phyloP scores from a whole-genome alignment of 2,329 filamentous ascomycete species.

The Scopulariopsis brevicaulis region DNA sequence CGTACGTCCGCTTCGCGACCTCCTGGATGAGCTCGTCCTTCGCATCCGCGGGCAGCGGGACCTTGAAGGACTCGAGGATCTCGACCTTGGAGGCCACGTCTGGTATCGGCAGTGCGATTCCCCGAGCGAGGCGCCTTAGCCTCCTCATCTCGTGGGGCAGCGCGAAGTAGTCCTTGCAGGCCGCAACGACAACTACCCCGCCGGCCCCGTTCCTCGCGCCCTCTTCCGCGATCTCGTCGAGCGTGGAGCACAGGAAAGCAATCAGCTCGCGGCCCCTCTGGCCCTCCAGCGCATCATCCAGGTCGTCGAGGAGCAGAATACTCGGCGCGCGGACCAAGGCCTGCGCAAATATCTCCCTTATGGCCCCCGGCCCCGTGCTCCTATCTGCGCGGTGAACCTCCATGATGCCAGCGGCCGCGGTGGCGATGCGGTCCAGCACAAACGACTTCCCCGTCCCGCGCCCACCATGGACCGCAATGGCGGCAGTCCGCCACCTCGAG shows the following conservation, averaged over 20 bases:
- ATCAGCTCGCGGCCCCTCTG: conserved; percentile 36
- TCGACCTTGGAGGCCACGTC: conserved; percentile 58
- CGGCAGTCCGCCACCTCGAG: conserved; percentile 26
- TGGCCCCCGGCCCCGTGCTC: conserved; percentile 41
- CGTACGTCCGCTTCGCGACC: conserved; percentile 69
- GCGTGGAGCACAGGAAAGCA: conserved; percentile 37
- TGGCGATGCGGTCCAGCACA: conserved; percentile 55
- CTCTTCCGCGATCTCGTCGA: conserved; percentile 39
- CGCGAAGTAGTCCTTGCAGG: conserved; percentile 58
- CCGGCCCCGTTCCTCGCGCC: conserved; percentile 27
- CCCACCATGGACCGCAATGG: conserved; percentile 68
- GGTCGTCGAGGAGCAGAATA: conserved; percentile 66
- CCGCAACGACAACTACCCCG: conserved; percentile 61
- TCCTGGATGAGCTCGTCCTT: conserved; percentile 41
- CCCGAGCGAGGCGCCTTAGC: conserved; percentile 49
- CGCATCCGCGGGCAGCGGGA: conserved; percentile 31
- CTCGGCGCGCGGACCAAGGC: conserved; percentile 61
- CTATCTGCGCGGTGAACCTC: conserved; percentile 48
- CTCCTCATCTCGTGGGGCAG: conserved; percentile 60
- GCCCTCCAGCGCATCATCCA: conserved; percentile 57
- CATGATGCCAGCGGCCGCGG: conserved; percentile 54
- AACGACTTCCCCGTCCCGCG: conserved; percentile 77
- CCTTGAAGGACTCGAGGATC: conserved; percentile 54
- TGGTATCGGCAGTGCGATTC: conserved; percentile 68
- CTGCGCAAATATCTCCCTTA: conserved; percentile 59